A percentile compares a stretch with the other conserved stretches of the same genome.
These are phyloP conservation scores for Fusarium sp. DNA, from an alignment of 2,329 filamentous ascomycete genomes.

Conservation along the genomic window DNA sequence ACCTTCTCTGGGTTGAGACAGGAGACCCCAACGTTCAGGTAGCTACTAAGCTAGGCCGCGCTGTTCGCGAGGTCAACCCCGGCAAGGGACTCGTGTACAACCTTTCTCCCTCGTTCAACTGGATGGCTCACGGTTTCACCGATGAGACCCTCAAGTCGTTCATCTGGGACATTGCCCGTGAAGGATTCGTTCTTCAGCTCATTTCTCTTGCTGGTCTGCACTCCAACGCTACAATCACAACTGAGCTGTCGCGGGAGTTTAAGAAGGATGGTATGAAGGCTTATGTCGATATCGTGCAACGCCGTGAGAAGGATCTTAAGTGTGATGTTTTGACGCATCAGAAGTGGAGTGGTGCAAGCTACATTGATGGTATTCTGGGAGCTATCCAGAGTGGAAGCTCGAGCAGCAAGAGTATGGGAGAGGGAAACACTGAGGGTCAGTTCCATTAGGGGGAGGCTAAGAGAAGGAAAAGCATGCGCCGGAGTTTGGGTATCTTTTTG, in stretches of 20 bases:
- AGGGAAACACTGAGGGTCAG: constrained; percentile 87
- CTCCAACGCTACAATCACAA: constrained; percentile 70
- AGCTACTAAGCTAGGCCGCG: constrained; percentile 76
- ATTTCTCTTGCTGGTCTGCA: constrained; percentile 74
- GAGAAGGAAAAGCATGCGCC: constrained; percentile 39
- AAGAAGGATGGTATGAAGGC: constrained; percentile 95
- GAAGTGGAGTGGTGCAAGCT: constrained; percentile 76
- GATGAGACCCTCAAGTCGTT: constrained; percentile 86
- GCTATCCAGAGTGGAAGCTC: constrained; percentile 92
- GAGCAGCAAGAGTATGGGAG: constrained; percentile 91
- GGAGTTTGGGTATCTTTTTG: constrained; percentile 38
- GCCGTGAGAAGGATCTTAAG: constrained; percentile 87
- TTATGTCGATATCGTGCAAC: constrained; percentile 94
- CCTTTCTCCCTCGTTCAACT: constrained; percentile 96
- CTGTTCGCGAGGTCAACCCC: constrained; percentile 76
- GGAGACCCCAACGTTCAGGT: constrained; percentile 86
- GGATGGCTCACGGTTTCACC: constrained; percentile 94
- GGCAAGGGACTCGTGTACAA: constrained; percentile 96
- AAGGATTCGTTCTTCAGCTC: constrained; percentile 80
- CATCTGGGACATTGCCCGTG: constrained; percentile 93
- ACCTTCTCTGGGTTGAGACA: constrained; percentile 97
- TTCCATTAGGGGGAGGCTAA: constrained; percentile 53
- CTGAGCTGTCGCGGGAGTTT: constrained; percentile 83
- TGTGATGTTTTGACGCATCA: constrained; percentile 96
- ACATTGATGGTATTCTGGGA: constrained; percentile 90